A percentile compares a stretch with the other conserved stretches of the same genome.
Conservation (phyloP, 2,329 filamentous ascomycete genomes). For the Colletotrichum spinosum region DNA sequence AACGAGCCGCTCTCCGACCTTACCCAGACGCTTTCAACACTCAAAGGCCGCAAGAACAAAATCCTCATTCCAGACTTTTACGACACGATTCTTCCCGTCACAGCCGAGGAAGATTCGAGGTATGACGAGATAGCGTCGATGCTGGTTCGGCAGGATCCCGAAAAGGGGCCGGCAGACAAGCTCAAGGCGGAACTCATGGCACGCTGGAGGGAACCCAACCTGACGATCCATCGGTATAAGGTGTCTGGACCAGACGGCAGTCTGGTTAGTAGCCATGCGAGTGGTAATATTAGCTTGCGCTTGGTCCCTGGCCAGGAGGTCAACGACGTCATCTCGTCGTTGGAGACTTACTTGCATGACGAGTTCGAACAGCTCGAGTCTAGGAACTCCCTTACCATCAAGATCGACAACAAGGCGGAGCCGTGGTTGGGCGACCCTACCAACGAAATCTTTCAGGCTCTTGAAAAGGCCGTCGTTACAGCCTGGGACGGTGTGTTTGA, state of each 20-base stretch:
- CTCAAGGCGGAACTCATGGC: conserved; percentile 90
- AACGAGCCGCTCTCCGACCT: conserved; percentile 94
- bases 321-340: conserved; percentile 75
- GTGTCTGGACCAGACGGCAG: conserved; percentile 93
- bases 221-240: conserved; percentile 94
- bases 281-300: conserved; percentile 88
- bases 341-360: conserved; percentile 75
- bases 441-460: conserved; percentile 89
- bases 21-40: conserved; percentile 81
- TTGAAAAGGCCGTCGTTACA: conserved; percentile 86
- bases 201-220: conserved; percentile 92
- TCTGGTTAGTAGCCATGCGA: conserved; percentile 90
- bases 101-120: conserved; percentile 78
- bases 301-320: conserved; percentile 95
- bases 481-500: conserved; percentile 78
- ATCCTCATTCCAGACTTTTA: conserved; percentile 92
- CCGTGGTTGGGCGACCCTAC: conserved; percentile 94
- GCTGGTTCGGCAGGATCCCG: conserved; percentile 77
- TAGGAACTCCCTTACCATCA: conserved; percentile 82
- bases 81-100: conserved; percentile 82
- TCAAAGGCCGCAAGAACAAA: conserved; percentile 84
- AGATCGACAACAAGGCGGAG: conserved; percentile 93
- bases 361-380: conserved; percentile 82
- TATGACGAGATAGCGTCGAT: conserved; percentile 88
- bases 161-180: conserved; percentile 68